A percentile compares a stretch with the other conserved stretches of the same genome.
Evolutionary conservation across 2,329 filamentous ascomycete species (phyloP).

Genomic region (Aspergillus sp.): DNA sequence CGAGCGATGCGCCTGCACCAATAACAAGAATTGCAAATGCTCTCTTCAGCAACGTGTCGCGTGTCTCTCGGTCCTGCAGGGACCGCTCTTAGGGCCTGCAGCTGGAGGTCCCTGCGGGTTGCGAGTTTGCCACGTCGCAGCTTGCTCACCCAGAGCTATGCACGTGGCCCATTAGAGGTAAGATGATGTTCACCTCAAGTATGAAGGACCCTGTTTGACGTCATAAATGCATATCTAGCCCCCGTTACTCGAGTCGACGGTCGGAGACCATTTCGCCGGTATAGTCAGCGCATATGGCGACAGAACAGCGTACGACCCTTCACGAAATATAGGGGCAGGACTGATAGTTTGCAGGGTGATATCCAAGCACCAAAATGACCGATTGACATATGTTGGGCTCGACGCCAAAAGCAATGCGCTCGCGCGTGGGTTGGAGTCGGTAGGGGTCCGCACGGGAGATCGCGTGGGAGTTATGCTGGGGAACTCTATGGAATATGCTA

Average conservation of each 20-base stretch:
- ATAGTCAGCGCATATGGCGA: conserved; percentile 45
- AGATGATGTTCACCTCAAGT: not conserved
- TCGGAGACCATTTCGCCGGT: conserved; percentile 45
- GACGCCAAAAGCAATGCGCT: conserved; percentile 74
- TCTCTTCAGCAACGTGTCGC: too few relatives aligned
- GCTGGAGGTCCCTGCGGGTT: not conserved
- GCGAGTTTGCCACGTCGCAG: conserved; percentile 8
- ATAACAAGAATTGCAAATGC: too few relatives aligned
- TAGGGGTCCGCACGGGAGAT: conserved; percentile 77
- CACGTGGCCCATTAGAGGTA: conserved; percentile 22
- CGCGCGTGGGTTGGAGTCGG: conserved; percentile 64
- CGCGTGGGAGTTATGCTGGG: conserved; percentile 83
- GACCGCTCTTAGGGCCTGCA: too few relatives aligned
- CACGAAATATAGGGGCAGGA: not conserved
- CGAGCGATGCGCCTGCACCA: too few relatives aligned
- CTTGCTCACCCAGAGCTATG: conserved; percentile 22
- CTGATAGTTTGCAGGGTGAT: conserved; percentile 46
- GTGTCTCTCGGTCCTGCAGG: too few relatives aligned
- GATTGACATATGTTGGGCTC: conserved; percentile 71
- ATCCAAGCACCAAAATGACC: conserved; percentile 59
- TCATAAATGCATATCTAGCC: conserved; percentile 22
- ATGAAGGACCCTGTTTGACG: not conserved
- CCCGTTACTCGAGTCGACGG: conserved; percentile 46
- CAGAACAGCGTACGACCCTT: conserved; percentile 49
- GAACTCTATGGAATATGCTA: conserved; percentile 79